A percentile compares a stretch with the other conserved stretches of the same genome.
Evolutionary conservation across 2,329 filamentous ascomycete species (phyloP).

Genomic region (Shiraia bambusicola): DNA sequence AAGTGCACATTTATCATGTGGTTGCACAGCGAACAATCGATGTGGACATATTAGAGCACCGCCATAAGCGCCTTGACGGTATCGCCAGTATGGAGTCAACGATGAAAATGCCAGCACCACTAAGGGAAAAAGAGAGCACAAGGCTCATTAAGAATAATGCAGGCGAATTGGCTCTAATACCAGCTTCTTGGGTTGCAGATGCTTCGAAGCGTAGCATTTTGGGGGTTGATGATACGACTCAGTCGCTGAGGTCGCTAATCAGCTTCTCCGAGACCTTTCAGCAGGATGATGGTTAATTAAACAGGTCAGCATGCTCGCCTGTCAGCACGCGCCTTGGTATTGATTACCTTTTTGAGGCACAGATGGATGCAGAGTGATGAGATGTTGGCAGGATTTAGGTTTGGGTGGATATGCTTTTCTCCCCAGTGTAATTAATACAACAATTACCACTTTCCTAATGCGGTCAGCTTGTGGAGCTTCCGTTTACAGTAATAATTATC

Average conservation of each 20-base stretch:
- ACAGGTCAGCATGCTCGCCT: too few species aligned
- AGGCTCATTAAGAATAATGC: slow-evolving; percentile 17
- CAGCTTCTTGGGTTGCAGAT: slow-evolving; percentile 28
- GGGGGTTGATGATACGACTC: slow-evolving; percentile 11
- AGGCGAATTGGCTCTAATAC: slow-evolving; percentile 28
- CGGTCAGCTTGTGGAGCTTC: too few species aligned
- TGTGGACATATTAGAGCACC: slow-evolving; percentile 50
- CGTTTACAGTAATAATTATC: too few species aligned
- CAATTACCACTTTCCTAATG: too few species aligned
- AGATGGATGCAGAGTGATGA: too few species aligned
- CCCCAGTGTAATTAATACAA: too few species aligned
- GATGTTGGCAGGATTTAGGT: too few species aligned
- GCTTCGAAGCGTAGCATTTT: slow-evolving; percentile 8
- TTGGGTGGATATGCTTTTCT: too few species aligned
- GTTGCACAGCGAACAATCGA: slow-evolving; percentile 73
- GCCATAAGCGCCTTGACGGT: slow-evolving; percentile 38
- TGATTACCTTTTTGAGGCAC: too few species aligned
- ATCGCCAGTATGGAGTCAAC: slow-evolving; percentile 10
- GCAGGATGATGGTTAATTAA: slow-evolving; percentile 15
- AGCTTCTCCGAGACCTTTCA: slow-evolving; percentile 32
- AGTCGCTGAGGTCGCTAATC: slow-evolving; percentile 30
- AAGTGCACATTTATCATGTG: slow-evolving; percentile 67
- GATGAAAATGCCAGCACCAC: slow-evolving; percentile 6
- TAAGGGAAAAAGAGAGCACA: slow-evolving; percentile 18
- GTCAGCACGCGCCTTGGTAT: too few species aligned